Base-by-base conservation (phyloP, 176 grass and related monocot species). In the Phragmites australis region DNA sequence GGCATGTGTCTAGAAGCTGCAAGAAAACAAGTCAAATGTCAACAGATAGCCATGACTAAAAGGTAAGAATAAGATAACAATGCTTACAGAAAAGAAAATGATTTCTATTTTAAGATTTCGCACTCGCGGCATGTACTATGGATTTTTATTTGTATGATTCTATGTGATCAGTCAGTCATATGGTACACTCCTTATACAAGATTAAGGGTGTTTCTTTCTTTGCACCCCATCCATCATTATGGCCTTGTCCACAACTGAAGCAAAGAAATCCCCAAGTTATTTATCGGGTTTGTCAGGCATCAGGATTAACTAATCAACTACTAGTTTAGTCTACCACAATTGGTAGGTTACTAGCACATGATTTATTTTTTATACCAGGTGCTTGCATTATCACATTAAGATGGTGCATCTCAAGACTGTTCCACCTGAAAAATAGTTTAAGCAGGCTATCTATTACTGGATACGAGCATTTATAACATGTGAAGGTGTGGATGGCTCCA, bases 1-100 rank as follows among this genome's bases (percentile, higher is more conserved):
- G 80, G 77, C 95, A 98, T 18, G 86, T 79, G 87, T 98, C 95
- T 25, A 98, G 82, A 77, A 98, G 92, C 92, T 98, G 86, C 58
- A 77, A 76, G 43, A 86, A 82, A 74, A 78, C 21, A 88, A 75
- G 66, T 68, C n/a, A 32, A 75, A 32, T 21, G 68, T 88, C n/a
- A 93, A 71, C 19, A 84, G 25, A 49, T 52, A 26, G 26, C 2
- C 25, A 58, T 49, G 26, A 48, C 6, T 43, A 50, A 48, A 53
- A 11, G 40, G 4, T 55, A 82, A 48, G 8, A 86, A 79, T 23
- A 50, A 26, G 2, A 67, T 27, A 53, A 77, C 14, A 60, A 58
- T 62, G 10, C 43, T 80, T 70, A 9, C 26, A 48, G 32, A 69
- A 15, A 41, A 46, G 21, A 46, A 67, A 76, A 31, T 12, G 8